Evolutionary conservation across 1,284 basidiomycete species (phyloP), one percentile per base, ranked within the genome.

Genomic region (Porodaedalea pini): DNA sequence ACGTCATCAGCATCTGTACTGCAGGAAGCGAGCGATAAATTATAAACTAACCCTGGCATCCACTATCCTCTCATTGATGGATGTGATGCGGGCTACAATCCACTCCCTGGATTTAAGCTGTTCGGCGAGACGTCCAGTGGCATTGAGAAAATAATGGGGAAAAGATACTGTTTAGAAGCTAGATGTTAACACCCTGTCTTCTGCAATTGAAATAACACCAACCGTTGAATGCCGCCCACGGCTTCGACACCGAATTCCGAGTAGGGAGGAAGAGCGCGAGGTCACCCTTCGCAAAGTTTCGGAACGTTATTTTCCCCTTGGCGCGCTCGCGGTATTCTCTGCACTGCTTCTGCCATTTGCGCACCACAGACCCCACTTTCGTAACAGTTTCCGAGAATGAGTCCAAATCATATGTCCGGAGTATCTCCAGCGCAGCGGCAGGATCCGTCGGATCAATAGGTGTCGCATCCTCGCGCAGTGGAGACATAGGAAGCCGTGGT

Each of bases 291-390:
- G 87, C 79, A 65, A 98, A 98, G 73, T 94, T 93, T 64, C 92
- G 80, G 71, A 97, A 96, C 1, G 93, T 90, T 56, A 98, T 94
- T 74, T 95, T 96, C 59, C 94, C 91, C 70, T 90, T 92, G 13
- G 92, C 86, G 19, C 92, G 85, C 63, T 98, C 95, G 47, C 93
- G 82, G 63, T 96, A 96, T 65, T 92, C 88, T 69, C 92, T 94
- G 73, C 92, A 96, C 68, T 96, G 93, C 70, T 95, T 97, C 72
- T 93, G 89, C 90, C 94, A 98, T 70, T 95, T 97, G 58, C 92
- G 87, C 54, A 94, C 90, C n/a, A 90, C 85, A 4, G 84, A 83
- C 23, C 90, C 88, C 40, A 90, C 88, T 70, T 89, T 90, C 55
- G 80, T 74, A 44, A 97, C 82, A 0, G 84, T 84, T 51, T 95